Conservation (phyloP, 441 rosid genomes). For the Croton laevigatus region DNA sequence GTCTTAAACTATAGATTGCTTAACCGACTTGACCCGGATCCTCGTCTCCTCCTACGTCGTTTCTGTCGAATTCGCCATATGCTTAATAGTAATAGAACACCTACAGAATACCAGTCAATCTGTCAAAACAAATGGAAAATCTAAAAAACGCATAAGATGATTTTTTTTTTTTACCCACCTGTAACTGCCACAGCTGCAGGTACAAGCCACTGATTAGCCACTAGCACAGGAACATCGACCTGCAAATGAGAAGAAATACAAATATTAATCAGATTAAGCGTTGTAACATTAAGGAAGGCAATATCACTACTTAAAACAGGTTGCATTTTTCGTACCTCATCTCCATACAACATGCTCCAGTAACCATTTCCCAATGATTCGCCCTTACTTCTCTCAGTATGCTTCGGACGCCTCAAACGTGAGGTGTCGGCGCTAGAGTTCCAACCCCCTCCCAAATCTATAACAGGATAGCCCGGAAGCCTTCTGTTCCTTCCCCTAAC, state of each 20-base stretch:
- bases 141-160: neutral
- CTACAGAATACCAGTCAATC: slow-evolving; percentile 32
- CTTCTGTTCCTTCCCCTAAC: slow-evolving; percentile 71
- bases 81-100: slow-evolving; percentile 55
- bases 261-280: neutral
- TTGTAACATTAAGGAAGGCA: neutral
- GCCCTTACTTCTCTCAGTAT: slow-evolving; percentile 28
- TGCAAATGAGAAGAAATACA: slow-evolving; percentile 31
- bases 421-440: slow-evolving; percentile 44
- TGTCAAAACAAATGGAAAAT: slow-evolving; percentile 9
- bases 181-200: slow-evolving; percentile 62
- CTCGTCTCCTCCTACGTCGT: slow-evolving; percentile 68
- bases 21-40: slow-evolving; percentile 50
- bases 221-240: slow-evolving; percentile 72
- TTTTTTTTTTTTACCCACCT: slow-evolving; percentile 42
- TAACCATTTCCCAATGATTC: slow-evolving; percentile 49
- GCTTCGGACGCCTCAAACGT: slow-evolving; percentile 37
- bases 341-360: slow-evolving; percentile 54
- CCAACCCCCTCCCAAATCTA: slow-evolving; percentile 55
- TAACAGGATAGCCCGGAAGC: slow-evolving; percentile 63
- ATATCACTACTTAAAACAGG: neutral
- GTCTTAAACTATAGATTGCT: slow-evolving; percentile 35
- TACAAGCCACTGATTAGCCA: slow-evolving; percentile 74
- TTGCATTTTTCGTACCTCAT: slow-evolving; percentile 56
- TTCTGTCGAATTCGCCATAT: slow-evolving; percentile 77